Evolutionary conservation across 768 basidiomycete genomes (phyloP).

Genomic region (Antrodiella citrinella): DNA sequence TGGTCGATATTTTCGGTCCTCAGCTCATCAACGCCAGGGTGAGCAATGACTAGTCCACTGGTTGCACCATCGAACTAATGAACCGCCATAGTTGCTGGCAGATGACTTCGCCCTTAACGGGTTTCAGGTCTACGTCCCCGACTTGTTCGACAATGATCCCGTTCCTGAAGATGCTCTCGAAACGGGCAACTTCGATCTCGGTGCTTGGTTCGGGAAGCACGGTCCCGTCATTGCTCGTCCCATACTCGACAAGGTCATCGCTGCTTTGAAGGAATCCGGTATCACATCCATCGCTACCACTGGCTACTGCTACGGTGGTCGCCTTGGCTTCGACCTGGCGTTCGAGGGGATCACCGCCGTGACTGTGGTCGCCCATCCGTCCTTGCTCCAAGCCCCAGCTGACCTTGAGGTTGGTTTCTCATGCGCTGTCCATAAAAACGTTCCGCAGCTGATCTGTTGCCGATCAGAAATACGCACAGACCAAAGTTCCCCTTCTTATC

Average conservation of each 20-base stretch:
- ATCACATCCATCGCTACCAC: conserved; percentile 49
- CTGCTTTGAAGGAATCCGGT: conserved; percentile 49
- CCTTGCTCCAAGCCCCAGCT: conserved; percentile 45
- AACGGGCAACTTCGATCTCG: neutral
- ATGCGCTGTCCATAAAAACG: neutral
- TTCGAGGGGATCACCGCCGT: conserved; percentile 45
- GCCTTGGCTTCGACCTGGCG: conserved; percentile 55
- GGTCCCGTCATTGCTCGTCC: conserved; percentile 22
- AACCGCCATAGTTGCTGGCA: conserved; percentile 13
- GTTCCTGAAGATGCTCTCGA: conserved; percentile 16
- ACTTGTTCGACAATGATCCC: conserved; percentile 30
- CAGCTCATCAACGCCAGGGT: conserved; percentile 24
- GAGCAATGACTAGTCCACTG: no score
- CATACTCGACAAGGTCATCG: conserved; percentile 45
- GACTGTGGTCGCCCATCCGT: conserved; percentile 50
- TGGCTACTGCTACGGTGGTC: conserved; percentile 66
- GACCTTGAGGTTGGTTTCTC: conserved; percentile 47
- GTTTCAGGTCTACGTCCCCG: conserved; percentile 28
- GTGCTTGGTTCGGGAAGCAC: conserved; percentile 10
- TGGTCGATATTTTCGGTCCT: conserved; percentile 29
- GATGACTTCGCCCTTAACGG: conserved; percentile 27
- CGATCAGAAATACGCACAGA: conserved; percentile 30
- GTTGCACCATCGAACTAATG: no score
- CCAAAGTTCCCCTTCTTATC: conserved; percentile 55
- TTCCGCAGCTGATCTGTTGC: neutral